Percentiles rank a stretch among this genome's conserved stretches.
phyloP scores from a whole-genome alignment of 768 basidiomycete species.

The Mycena haematopus region DNA sequence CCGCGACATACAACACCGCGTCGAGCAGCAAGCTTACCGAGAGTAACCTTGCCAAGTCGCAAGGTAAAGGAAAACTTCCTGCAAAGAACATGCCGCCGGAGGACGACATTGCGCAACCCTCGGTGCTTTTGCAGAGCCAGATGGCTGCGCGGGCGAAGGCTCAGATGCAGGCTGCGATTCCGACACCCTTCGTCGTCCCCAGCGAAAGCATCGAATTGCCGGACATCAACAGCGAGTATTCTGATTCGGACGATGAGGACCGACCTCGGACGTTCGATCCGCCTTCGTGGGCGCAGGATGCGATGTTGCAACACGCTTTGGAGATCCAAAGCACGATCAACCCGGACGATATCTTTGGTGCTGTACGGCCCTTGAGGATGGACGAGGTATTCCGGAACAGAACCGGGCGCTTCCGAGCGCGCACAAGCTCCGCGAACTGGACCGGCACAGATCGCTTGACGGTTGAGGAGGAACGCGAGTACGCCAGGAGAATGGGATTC shows the following conservation, averaged over 20 bases:
- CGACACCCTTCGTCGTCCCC: constrained; percentile 52
- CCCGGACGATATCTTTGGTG: constrained; percentile 92
- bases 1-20: constrained; percentile 31
- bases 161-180: constrained; percentile 66
- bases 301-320: constrained; percentile 80
- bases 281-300: constrained; percentile 92
- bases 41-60: constrained; percentile 42
- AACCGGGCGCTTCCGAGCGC: constrained; percentile 82
- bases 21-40: constrained; percentile 39
- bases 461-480: constrained; percentile 82
- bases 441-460: constrained; percentile 89
- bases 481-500: constrained; percentile 92
- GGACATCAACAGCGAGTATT: constrained; percentile 96
- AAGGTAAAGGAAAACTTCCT: constrained; percentile 58
- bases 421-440: constrained; percentile 97
- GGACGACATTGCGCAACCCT: constrained; percentile 63
- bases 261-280: constrained; percentile 74
- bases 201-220: constrained; percentile 91
- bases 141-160: constrained; percentile 77
- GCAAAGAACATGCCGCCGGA: constrained; percentile 45
- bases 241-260: constrained; percentile 93
- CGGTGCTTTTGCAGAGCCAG: constrained; percentile 66
- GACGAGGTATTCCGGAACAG: constrained; percentile 88
- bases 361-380: constrained; percentile 86
- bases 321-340: constrained; percentile 86